phyloP scores from a whole-genome alignment of 108 stramenopile species.

The Conticribra weissflogii region DNA sequence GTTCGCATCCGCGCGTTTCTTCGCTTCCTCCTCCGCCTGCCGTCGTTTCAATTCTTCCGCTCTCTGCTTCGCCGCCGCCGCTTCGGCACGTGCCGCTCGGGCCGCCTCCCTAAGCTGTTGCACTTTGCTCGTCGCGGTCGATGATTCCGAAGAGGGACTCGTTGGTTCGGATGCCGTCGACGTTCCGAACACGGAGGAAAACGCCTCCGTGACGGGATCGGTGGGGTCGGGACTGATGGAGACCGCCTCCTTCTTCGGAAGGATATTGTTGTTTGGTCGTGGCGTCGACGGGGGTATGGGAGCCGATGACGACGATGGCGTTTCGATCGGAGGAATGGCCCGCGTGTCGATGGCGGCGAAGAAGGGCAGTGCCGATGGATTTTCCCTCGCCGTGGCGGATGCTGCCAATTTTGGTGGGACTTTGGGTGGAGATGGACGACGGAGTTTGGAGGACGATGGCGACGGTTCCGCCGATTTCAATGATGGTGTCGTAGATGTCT shows the following conservation, averaged over 20 bases:
- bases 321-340: too few relatives aligned
- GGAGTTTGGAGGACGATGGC: too few relatives aligned
- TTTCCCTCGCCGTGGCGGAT: not conserved
- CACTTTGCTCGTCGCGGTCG: not conserved
- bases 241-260: not conserved
- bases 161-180: not conserved
- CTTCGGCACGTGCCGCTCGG: slow-evolving; percentile 19
- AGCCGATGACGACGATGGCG: too few relatives aligned
- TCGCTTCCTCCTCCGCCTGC: slow-evolving; percentile 11
- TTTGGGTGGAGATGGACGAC: not conserved
- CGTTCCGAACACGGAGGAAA: slow-evolving; percentile 6
- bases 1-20: not conserved
- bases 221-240: slow-evolving; percentile 16
- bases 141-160: too few relatives aligned
- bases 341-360: too few relatives aligned
- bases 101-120: slow-evolving; percentile 35
- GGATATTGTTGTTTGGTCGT: too few relatives aligned
- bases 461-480: slow-evolving; percentile 4
- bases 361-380: not conserved
- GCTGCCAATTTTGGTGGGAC: not conserved
- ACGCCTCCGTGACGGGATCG: slow-evolving; percentile 34
- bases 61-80: slow-evolving; percentile 19
- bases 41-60: slow-evolving; percentile 3
- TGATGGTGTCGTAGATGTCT: too few relatives aligned
- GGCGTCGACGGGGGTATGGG: too few relatives aligned